phyloP scores from a whole-genome alignment of 2,329 filamentous ascomycete genomes.

The Penicillium capsulatum region DNA sequence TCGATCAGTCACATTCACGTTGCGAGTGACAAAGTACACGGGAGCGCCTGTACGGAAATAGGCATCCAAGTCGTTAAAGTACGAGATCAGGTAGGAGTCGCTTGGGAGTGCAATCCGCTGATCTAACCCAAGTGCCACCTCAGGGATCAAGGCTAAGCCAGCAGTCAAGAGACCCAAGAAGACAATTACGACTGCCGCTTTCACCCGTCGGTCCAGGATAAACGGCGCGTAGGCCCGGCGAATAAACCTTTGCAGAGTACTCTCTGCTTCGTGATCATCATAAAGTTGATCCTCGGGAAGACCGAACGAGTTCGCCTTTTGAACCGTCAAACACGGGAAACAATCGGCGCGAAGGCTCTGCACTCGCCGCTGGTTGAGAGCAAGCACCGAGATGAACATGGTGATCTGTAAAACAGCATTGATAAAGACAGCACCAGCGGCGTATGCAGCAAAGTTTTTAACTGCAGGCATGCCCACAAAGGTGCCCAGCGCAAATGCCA shows the following conservation, averaged over 20 bases:
- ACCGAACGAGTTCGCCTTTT: slow-evolving; percentile 63
- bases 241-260: slow-evolving; percentile 78
- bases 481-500: slow-evolving; percentile 85
- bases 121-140: slow-evolving; percentile 81
- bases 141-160: slow-evolving; percentile 76
- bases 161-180: slow-evolving; percentile 87
- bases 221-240: slow-evolving; percentile 81
- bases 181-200: slow-evolving; percentile 68
- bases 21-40: slow-evolving; percentile 88
- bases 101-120: slow-evolving; percentile 91
- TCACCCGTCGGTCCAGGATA: slow-evolving; percentile 74
- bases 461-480: slow-evolving; percentile 98
- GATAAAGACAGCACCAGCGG: slow-evolving; percentile 91
- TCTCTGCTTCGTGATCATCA: slow-evolving; percentile 73
- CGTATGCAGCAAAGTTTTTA: slow-evolving; percentile 94
- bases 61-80: slow-evolving; percentile 91
- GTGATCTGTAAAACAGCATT: slow-evolving; percentile 96
- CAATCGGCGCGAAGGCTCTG: slow-evolving; percentile 87
- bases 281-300: slow-evolving; percentile 63
- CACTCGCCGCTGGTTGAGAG: slow-evolving; percentile 85
- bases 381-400: slow-evolving; percentile 89
- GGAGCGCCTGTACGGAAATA: slow-evolving; percentile 91
- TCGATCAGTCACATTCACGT: slow-evolving; percentile 72
- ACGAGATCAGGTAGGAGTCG: slow-evolving; percentile 90
- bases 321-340: slow-evolving; percentile 81